These are phyloP conservation scores for Didymella lethalis DNA, from an alignment of 2,329 filamentous ascomycete genomes.

Conservation along the genomic window DNA sequence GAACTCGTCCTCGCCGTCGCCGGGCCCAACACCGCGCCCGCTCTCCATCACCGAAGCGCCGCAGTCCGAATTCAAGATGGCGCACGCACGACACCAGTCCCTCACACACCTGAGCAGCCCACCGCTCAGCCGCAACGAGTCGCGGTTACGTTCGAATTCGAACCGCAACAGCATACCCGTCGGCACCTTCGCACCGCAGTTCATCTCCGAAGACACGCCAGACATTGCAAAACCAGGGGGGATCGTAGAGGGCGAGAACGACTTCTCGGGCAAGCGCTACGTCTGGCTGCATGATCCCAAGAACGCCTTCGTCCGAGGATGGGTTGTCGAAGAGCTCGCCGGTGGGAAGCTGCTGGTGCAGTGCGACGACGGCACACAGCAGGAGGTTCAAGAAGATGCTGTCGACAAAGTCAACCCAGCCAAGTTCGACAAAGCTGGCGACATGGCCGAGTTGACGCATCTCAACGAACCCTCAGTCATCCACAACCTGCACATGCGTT, in stretches of 20 bases:
- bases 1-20: constrained; percentile 70
- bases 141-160: constrained; percentile 66
- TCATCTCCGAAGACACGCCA: constrained; percentile 84
- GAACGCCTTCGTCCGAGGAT: constrained; percentile 88
- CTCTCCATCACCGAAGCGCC: constrained; percentile 55
- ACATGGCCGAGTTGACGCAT: constrained; percentile 98
- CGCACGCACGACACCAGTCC: constrained; percentile 75
- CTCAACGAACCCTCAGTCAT: constrained; percentile 97
- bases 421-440: constrained; percentile 98
- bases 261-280: constrained; percentile 98
- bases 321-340: constrained; percentile 83
- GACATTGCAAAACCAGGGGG: constrained; percentile 67
- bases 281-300: constrained; percentile 94
- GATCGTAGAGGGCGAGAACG: constrained; percentile 90
- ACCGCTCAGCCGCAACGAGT: constrained; percentile 46
- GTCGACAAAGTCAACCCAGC: constrained; percentile 99
- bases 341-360: constrained; percentile 80
- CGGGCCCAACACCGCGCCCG: constrained; percentile 76
- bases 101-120: constrained; percentile 57
- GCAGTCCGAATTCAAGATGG: constrained; percentile 48
- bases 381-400: constrained; percentile 82
- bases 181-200: constrained; percentile 92
- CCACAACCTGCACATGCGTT: constrained; percentile 93
- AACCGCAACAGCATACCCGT: constrained; percentile 70
- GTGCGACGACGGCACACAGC: constrained; percentile 94